Evolutionary conservation across 306 rosid genomes (phyloP), one percentile per base, ranked within the genome.

Genomic region (Cucumis cinereus): DNA sequence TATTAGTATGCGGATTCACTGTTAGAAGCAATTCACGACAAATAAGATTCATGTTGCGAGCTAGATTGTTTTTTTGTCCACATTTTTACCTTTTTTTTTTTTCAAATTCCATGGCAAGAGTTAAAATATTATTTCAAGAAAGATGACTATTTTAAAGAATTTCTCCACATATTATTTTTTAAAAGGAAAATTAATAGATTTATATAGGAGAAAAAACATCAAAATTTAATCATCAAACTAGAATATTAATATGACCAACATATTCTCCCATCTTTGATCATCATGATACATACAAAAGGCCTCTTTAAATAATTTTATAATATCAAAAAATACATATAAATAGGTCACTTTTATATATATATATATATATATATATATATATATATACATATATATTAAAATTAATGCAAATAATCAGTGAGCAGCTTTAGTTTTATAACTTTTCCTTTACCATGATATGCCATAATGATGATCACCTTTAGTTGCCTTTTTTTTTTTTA

Each of bases 391-490:
- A 30, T 30, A 30, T 30, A 30, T 30, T 10, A 41, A 69, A 50
- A 43, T 69, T 69, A 69, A 43, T 13, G 47, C 38, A 41, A 67
- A 69, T 69, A 69, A 41, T 41, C 74, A 69, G 56, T 69, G 36
- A 69, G 74, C 74, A 69, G 56, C 74, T 69, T 69, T 69, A 69
- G 56, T 69, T 69, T 68, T 69, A 69, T n/a, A n/a, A n/a, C 74
- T 69, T 69, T 69, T 69, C 45, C 74, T 69, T 69, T 69, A 69
- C 74, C 74, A 69, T 69, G 56, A 69, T 45, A 69, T 69, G 74
- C 74, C 55, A 69, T 69, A 69, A 69, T 69, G 74, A 69, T 69
- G 56, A 69, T 45, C 56, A 45, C 74, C 74, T 69, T 69, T 69
- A 69, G 38, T 67, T 43, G 56, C 38, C 74, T 69, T 69, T 69